A percentile compares a stretch with the other conserved stretches of the same genome.
phyloP scores from a whole-genome alignment of 495 filamentous ascomycete species.

The Penicillium goetzii region DNA sequence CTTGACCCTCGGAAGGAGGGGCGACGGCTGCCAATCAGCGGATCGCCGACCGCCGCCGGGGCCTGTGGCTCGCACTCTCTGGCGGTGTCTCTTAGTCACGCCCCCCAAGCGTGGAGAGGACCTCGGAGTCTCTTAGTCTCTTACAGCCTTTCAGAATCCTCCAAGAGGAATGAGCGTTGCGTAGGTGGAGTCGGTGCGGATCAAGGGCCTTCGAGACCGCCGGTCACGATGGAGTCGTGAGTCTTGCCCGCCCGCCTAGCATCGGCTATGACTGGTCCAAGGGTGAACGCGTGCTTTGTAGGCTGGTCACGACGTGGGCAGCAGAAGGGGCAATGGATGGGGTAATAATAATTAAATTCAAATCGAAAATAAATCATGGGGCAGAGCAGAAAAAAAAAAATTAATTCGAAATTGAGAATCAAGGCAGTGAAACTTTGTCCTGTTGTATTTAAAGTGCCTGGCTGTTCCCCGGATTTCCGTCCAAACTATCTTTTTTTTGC shows the following conservation, averaged over 20 bases:
- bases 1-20: constrained; percentile 31
- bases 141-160: neutral
- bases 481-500: constrained; percentile 9
- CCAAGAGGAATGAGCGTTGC: constrained; percentile 18
- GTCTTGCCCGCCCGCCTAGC: constrained; percentile 22
- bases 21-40: constrained; percentile 28
- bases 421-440: constrained; percentile 6
- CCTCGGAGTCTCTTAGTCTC: no score
- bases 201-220: constrained; percentile 30
- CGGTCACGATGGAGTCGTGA: constrained; percentile 19
- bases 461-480: constrained; percentile 31
- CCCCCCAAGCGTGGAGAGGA: no score
- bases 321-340: constrained; percentile 4
- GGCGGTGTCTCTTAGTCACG: constrained; percentile 28
- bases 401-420: constrained; percentile 1
- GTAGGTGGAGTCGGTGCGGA: constrained; percentile 23
- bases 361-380: neutral
- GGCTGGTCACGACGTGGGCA: constrained; percentile 4
- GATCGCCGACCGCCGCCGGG: constrained; percentile 19
- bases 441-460: constrained; percentile 21
- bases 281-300: neutral
- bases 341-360: constrained; percentile 13
- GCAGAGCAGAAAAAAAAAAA: neutral
- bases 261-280: constrained; percentile 29
- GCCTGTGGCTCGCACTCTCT: constrained; percentile 14